phyloP scores from a whole-genome alignment of 2,329 filamentous ascomycete species.

The Colletotrichum nymphaeae region DNA sequence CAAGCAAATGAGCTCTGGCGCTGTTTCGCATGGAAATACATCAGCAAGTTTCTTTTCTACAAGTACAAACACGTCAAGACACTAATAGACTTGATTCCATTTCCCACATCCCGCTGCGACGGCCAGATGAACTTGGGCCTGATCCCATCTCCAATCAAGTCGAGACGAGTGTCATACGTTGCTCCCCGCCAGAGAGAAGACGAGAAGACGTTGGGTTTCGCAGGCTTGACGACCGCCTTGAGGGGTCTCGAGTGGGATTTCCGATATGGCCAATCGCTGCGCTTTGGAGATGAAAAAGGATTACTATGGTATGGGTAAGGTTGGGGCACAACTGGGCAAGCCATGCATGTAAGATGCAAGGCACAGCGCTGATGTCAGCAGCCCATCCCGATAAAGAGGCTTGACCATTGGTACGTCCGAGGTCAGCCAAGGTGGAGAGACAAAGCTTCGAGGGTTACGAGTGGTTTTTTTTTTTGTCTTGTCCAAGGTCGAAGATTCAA shows the following conservation, averaged over 20 bases:
- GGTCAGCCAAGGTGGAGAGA: not conserved
- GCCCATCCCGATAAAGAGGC: not conserved
- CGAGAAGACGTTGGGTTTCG: not conserved
- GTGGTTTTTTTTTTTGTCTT: not conserved
- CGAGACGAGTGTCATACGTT: not conserved
- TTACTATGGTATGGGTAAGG: not conserved
- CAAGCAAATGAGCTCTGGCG: too few relatives aligned
- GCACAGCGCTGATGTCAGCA: not conserved
- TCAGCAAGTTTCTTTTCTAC: too few relatives aligned
- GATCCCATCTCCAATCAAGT: too few relatives aligned
- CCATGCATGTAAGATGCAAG: not conserved
- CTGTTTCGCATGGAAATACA: too few relatives aligned
- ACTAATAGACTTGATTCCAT: too few relatives aligned
- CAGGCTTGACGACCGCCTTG: too few relatives aligned
- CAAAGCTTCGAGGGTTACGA: not conserved
- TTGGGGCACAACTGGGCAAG: not conserved
- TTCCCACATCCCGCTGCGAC: too few relatives aligned
- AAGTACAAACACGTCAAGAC: too few relatives aligned
- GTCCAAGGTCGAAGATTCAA: too few relatives aligned
- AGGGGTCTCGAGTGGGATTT: not conserved
- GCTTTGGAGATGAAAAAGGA: not conserved
- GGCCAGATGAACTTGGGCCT: too few relatives aligned
- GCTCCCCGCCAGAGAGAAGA: not conserved
- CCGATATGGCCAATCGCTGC: not conserved
- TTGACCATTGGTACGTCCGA: not conserved